A percentile compares a stretch with the other conserved stretches of the same genome.
Conservation (phyloP, 2,329 filamentous ascomycete species). For the Alternaria novae-zelandiae region DNA sequence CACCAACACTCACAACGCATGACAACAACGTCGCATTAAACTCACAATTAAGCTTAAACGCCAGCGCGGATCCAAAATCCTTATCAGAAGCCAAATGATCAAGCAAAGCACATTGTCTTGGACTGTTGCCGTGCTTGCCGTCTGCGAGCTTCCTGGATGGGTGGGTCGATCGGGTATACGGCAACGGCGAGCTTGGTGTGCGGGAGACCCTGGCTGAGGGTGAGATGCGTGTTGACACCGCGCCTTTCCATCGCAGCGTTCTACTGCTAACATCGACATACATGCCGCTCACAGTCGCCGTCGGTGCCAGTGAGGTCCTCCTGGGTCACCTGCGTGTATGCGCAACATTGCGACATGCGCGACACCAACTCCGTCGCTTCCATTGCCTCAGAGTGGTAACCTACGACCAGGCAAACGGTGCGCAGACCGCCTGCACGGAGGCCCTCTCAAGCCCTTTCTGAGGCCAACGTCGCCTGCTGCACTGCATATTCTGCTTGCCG, state of each 20-base stretch:
- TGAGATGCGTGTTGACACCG: not conserved
- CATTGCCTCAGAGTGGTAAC: not conserved
- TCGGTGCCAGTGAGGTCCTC: constrained; percentile 5
- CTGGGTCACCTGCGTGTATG: constrained; percentile 11
- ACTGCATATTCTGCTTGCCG: not conserved
- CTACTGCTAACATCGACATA: not conserved
- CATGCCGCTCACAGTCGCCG: not conserved
- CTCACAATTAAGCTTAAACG: constrained; percentile 6
- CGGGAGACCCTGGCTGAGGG: not conserved
- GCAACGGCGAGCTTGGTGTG: not conserved
- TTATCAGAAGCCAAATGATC: constrained; percentile 7
- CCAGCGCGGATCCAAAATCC: not conserved
- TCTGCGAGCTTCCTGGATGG: not conserved
- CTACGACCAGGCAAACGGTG: constrained; percentile 12
- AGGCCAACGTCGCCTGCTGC: constrained; percentile 3
- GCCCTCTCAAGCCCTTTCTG: not conserved
- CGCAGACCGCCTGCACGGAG: constrained; percentile 3
- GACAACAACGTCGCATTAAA: constrained; percentile 1
- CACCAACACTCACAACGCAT: not conserved
- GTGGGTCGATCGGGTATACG: not conserved
- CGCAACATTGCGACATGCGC: not conserved
- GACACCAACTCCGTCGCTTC: not conserved
- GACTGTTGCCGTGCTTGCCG: constrained; percentile 8
- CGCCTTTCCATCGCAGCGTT: not conserved
- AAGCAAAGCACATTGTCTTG: constrained; percentile 8